These are phyloP conservation scores for Zanthoxylum bungeanum DNA, from an alignment of 345 rosid genomes.

Conservation along the genomic window DNA sequence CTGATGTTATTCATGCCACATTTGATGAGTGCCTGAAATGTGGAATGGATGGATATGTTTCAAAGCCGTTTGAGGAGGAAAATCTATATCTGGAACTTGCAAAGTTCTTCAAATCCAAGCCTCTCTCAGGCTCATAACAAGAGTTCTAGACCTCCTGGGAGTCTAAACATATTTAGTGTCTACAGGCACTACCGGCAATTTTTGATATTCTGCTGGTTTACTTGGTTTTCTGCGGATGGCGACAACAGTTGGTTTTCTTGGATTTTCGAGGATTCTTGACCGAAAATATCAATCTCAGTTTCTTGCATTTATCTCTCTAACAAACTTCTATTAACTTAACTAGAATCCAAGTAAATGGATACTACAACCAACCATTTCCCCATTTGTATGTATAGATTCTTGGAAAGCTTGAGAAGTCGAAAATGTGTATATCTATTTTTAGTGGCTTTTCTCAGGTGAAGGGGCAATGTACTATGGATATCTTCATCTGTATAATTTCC, in stretches of 20 bases:
- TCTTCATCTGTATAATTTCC: slow-evolving; percentile 14
- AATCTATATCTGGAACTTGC: slow-evolving; percentile 85
- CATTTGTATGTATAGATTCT: slow-evolving; percentile 37
- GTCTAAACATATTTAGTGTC: not conserved
- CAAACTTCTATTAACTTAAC: slow-evolving; percentile 29
- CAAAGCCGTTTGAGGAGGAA: slow-evolving; percentile 95
- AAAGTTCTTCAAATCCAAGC: slow-evolving; percentile 66
- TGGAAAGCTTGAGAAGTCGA: slow-evolving; percentile 1
- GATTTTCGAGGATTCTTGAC: slow-evolving; percentile 7
- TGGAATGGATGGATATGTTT: slow-evolving; percentile 97
- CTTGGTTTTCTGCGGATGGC: not conserved
- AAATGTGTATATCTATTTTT: slow-evolving; percentile 30
- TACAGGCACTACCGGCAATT: slow-evolving; percentile 28
- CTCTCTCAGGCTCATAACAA: slow-evolving; percentile 27
- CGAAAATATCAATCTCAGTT: slow-evolving; percentile 6
- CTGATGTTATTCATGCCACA: slow-evolving; percentile 93
- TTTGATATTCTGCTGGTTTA: slow-evolving; percentile 37
- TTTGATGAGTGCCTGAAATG: slow-evolving; percentile 76
- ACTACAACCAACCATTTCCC: slow-evolving; percentile 23
- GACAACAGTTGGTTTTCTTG: not conserved
- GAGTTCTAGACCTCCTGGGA: not conserved
- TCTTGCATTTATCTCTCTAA: slow-evolving; percentile 23
- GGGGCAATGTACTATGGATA: not conserved
- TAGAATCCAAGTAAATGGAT: slow-evolving; percentile 28
- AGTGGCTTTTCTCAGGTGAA: slow-evolving; percentile 1